Evolutionary conservation across 495 filamentous ascomycete genomes (phyloP).

Genomic region (Pyronema domesticum): DNA sequence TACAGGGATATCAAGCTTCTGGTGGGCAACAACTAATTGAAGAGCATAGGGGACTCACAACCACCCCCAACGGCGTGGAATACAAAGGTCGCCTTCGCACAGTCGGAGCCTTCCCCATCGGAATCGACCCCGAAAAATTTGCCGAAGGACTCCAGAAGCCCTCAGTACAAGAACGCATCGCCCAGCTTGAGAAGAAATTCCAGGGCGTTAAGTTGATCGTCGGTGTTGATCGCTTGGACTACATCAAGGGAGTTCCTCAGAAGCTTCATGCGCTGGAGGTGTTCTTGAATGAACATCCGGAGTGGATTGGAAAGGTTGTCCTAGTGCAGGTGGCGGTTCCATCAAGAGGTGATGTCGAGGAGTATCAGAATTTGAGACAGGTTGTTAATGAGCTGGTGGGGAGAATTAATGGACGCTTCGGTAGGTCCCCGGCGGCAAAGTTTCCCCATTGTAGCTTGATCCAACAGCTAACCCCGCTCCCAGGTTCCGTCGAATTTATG

Average conservation of each 20-base stretch:
- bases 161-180: constrained; percentile 62
- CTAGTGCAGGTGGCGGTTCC: constrained; percentile 89
- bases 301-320: constrained; percentile 79
- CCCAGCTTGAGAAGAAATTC: constrained; percentile 58
- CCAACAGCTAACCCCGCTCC: background rate
- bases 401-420: constrained; percentile 82
- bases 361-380: constrained; percentile 80
- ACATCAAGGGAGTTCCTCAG: constrained; percentile 91
- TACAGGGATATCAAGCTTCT: background rate
- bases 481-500: constrained; percentile 75
- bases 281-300: constrained; percentile 80
- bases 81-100: constrained; percentile 46
- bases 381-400: constrained; percentile 85
- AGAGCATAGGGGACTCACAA: constrained; percentile 42
- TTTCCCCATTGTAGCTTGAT: background rate
- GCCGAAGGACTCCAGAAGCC: constrained; percentile 65
- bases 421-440: constrained; percentile 22
- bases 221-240: constrained; percentile 82
- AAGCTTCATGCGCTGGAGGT: constrained; percentile 82
- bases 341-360: constrained; percentile 80
- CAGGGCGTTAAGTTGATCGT: constrained; percentile 78
- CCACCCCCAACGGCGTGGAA: constrained; percentile 68
- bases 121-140: constrained; percentile 93
- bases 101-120: constrained; percentile 75
- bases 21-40: background rate